Conservation (phyloP, 1,284 basidiomycete species). For the Cryptococcus floricola region DNA sequence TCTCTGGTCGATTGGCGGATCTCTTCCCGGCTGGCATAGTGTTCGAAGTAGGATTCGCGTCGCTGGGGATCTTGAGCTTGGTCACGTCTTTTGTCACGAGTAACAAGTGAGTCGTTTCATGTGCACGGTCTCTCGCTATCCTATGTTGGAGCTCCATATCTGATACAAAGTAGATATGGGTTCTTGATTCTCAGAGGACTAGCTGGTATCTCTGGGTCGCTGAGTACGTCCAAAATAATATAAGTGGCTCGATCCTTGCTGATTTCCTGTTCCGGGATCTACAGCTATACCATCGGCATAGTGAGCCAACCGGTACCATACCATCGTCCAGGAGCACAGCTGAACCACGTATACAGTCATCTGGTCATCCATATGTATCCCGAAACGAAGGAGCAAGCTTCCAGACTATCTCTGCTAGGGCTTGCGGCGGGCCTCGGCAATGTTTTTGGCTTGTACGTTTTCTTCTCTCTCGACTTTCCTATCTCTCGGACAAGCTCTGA, state of each 20-base stretch:
- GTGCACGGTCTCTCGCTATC: no score
- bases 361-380: slow-evolving; percentile 39
- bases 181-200: slow-evolving; percentile 44
- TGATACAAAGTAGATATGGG: slow-evolving; percentile 17
- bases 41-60: slow-evolving; percentile 34
- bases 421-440: slow-evolving; percentile 30
- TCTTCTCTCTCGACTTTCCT: not conserved
- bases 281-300: slow-evolving; percentile 31
- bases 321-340: not conserved
- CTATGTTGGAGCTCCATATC: not conserved
- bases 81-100: slow-evolving; percentile 34
- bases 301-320: slow-evolving; percentile 7
- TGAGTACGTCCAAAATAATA: slow-evolving; percentile 15
- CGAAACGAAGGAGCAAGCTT: slow-evolving; percentile 27
- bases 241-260: not conserved
- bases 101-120: slow-evolving; percentile 21
- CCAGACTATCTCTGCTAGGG: slow-evolving; percentile 28
- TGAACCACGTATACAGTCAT: slow-evolving; percentile 9
- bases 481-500: not conserved
- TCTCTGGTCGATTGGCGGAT: slow-evolving; percentile 37
- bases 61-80: slow-evolving; percentile 31
- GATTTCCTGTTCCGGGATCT: no score
- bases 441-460: slow-evolving; percentile 27
- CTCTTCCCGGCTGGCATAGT: slow-evolving; percentile 37
- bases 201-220: slow-evolving; percentile 35